phyloP scores from a whole-genome alignment of 345 rosid genomes.

The Barbarea vulgaris region DNA sequence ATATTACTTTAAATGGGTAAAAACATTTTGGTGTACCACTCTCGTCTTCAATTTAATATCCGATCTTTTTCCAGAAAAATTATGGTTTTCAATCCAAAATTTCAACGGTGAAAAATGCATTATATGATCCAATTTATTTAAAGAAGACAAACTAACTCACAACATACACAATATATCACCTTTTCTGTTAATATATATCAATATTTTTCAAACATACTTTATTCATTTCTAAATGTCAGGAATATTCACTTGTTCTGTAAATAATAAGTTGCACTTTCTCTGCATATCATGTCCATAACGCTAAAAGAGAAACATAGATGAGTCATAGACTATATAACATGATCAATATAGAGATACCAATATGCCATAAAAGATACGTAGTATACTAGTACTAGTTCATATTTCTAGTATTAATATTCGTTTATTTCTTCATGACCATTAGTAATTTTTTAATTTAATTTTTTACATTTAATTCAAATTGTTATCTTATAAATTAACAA shows the following conservation, averaged over 20 bases:
- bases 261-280: constrained; percentile 14
- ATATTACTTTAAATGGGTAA: neutral
- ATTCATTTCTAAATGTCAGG: neutral
- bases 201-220: neutral
- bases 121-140: neutral
- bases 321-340: constrained; percentile 1
- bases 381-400: constrained; percentile 1
- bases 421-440: too few relatives aligned
- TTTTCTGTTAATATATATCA: neutral
- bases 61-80: neutral
- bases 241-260: constrained; percentile 13
- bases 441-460: too few relatives aligned
- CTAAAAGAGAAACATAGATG: constrained; percentile 19
- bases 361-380: constrained; percentile 15
- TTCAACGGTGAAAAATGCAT: neutral
- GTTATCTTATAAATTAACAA: too few relatives aligned
- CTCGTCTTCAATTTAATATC: neutral
- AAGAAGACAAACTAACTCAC: neutral
- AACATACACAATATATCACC: neutral
- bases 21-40: neutral
- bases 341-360: neutral
- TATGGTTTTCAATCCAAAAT: neutral
- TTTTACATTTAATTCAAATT: too few relatives aligned
- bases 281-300: constrained; percentile 14
- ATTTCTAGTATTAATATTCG: too few relatives aligned